phyloP scores from a whole-genome alignment of 1,284 basidiomycete genomes.

The Heterobasidion irregulare region DNA sequence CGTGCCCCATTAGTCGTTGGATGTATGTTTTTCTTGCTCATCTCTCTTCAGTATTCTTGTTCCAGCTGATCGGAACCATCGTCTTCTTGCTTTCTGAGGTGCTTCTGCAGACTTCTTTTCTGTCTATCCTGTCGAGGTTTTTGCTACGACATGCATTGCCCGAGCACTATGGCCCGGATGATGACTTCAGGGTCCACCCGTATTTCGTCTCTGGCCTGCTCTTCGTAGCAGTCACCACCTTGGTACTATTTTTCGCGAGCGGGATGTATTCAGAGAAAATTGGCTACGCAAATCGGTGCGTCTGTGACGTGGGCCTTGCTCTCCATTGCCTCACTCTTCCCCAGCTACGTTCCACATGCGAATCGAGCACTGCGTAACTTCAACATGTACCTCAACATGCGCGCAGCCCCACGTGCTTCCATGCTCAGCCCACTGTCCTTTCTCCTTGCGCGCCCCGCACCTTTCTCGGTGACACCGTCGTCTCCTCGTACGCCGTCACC shows the following conservation, averaged over 20 bases:
- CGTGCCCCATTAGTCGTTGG: slow-evolving; percentile 1
- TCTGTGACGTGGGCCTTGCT: slow-evolving; percentile 1
- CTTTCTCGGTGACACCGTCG: slow-evolving; percentile 15
- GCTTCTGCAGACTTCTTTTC: slow-evolving; percentile 57
- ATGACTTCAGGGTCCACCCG: slow-evolving; percentile 44
- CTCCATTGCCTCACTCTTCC: slow-evolving; percentile 1
- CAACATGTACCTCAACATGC: slow-evolving; percentile 96
- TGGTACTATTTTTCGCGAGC: slow-evolving; percentile 93
- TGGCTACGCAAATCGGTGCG: slow-evolving; percentile 89
- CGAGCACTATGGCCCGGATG: slow-evolving; percentile 31
- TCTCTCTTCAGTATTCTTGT: slow-evolving; percentile 57
- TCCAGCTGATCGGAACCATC: slow-evolving; percentile 63
- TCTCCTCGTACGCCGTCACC: slow-evolving; percentile 27
- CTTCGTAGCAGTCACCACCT: slow-evolving; percentile 82
- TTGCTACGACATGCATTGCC: slow-evolving; percentile 42
- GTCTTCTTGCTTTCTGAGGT: slow-evolving; percentile 68
- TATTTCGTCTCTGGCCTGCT: slow-evolving; percentile 72
- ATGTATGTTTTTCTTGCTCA: neutral
- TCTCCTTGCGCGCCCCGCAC: slow-evolving; percentile 47
- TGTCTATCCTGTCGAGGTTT: slow-evolving; percentile 55
- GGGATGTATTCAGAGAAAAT: slow-evolving; percentile 97
- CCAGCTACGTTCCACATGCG: slow-evolving; percentile 92
- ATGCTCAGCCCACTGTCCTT: slow-evolving; percentile 58
- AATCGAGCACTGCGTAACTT: slow-evolving; percentile 87
- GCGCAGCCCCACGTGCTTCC: slow-evolving; percentile 62